Base-by-base conservation (phyloP, 2,329 filamentous ascomycete species). In the Rutstroemia sp. region DNA sequence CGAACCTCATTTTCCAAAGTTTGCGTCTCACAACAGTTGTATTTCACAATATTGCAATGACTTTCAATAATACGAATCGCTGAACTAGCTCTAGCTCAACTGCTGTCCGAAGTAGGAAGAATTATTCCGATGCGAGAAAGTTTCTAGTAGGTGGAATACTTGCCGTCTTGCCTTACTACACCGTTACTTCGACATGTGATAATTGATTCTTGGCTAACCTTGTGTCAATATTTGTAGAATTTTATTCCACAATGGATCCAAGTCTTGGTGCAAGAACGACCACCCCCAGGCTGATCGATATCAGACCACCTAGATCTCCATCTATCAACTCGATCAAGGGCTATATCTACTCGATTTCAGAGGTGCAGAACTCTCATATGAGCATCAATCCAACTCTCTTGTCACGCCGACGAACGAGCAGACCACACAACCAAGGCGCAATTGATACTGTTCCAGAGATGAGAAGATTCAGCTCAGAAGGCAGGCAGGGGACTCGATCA, bases 381-480 rank as follows among this genome's bases (percentile, higher is more conserved):
- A 48, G 17, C 23, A 55, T 55, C 17, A 55, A 50, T n/a, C 45
- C 53, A 21, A 50, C 27, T 41, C 46, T 55, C 12, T 12, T 55
- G 19, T 50, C 46, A 16, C 53, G 38, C 21, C 53, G 53, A 14
- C 46, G 27, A 19, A 55, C 14, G 3, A 55, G 53, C 16, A 27
- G 25, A 6, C 37, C 38, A 17, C 54, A 51, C 21, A 51, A 57
- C 21, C 7, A 56, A 45, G 51, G 39, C 47, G 44, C 25, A 9
- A 7, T 58, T 42, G 30, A 55, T 51, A 30, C 51, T 30, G 47
- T 45, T 27, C 37, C 50, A 5, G 42, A 54, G 25, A 39, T 44
- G 16, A 34, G 46, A 37, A 53, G 37, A 50, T 55, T 56, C 23
- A 30, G 19, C 39, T 42, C 38, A 2, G 41, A 44, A 39, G 14